Evolutionary conservation across 2,329 filamentous ascomycete species (phyloP), one percentile per base, ranked within the genome.

Genomic region (Harringtonia aguacate): DNA sequence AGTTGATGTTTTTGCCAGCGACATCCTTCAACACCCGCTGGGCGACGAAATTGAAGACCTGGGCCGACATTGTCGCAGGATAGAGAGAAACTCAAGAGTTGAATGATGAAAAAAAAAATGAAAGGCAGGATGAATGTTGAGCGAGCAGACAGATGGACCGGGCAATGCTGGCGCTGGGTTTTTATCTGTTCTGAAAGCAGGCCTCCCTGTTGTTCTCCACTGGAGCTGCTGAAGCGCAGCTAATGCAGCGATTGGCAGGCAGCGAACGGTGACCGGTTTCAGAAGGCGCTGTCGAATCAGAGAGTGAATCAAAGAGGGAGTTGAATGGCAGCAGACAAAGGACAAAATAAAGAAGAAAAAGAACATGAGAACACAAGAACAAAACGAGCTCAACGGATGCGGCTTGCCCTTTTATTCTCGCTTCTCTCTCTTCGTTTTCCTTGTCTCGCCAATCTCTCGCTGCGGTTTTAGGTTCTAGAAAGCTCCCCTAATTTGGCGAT

Each of bases 1-100:
- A 46, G 29, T 55, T 52, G 42, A 54, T 55, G 44, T 55, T 52
- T 30, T 53, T 53, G 38, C 45, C 43, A 7, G 54, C 50, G 3
- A 40, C 40, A 24, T 52, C 46, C 24, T 41, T 41, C 33, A 55
- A 39, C 31, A 44, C 50, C 34, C 41, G 35, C 47, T 53, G 53
- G 44, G 53, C 53, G 42, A 53, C 44, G 20, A 52, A 30, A 4
- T 53, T 21, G 5, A 53, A 20, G 12, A 53, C 24, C 29, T 46
- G 41, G n/a, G 39, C 45, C 14, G 51, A 53, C 51, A 53, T 53
- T 17, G 9, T 42, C 30, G 40, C 36, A 9, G 15, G 3, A 18
- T 17, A 7, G n/a, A 35, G 18, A 22, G 8, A 18, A n/a, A n/a
- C n/a, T n/a, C n/a, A n/a, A n/a, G n/a, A n/a, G n/a, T n/a, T n/a